Percentiles rank a stretch among this genome's conserved stretches.
phyloP scores from a whole-genome alignment of 208 protist species.

The Leishmania arabica region DNA sequence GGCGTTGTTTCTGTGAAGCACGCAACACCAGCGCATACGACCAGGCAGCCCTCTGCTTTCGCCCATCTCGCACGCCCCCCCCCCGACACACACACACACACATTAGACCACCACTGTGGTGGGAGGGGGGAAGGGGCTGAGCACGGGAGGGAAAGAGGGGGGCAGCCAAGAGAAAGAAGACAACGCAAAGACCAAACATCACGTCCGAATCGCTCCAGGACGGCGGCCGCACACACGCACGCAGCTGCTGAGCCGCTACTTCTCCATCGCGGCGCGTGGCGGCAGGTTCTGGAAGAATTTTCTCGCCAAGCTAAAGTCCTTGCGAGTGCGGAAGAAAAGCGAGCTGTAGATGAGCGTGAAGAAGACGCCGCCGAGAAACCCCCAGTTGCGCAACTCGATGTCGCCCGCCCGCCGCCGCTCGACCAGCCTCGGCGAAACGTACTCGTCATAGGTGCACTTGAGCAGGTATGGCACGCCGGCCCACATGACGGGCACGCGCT shows the following conservation, averaged over 20 bases:
- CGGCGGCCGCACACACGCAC: not conserved
- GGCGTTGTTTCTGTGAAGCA: slow-evolving; percentile 1
- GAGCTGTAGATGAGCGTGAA: slow-evolving; percentile 77
- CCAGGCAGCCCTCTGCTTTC: not conserved
- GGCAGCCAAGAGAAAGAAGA: not conserved
- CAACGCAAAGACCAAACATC: not conserved
- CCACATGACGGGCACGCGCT: slow-evolving; percentile 48
- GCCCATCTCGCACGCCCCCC: not conserved
- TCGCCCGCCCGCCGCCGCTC: slow-evolving; percentile 45
- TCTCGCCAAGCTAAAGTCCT: slow-evolving; percentile 37
- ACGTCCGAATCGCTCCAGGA: not conserved
- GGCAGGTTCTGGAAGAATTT: slow-evolving; percentile 42
- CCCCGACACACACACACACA: not conserved
- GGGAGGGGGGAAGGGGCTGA: not conserved
- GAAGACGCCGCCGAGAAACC: slow-evolving; percentile 82
- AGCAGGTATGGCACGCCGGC: slow-evolving; percentile 62
- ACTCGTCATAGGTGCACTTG: slow-evolving; percentile 85
- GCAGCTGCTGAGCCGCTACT: not conserved
- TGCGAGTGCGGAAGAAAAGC: slow-evolving; percentile 60
- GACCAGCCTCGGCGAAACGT: slow-evolving; percentile 61
- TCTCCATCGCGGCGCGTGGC: not conserved
- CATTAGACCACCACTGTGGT: not conserved
- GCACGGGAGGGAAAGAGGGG: not conserved
- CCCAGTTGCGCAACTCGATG: slow-evolving; percentile 83
- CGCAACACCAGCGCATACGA: not conserved